Base-by-base conservation (phyloP, 2,329 filamentous ascomycete species). In the Penicillium italicum region DNA sequence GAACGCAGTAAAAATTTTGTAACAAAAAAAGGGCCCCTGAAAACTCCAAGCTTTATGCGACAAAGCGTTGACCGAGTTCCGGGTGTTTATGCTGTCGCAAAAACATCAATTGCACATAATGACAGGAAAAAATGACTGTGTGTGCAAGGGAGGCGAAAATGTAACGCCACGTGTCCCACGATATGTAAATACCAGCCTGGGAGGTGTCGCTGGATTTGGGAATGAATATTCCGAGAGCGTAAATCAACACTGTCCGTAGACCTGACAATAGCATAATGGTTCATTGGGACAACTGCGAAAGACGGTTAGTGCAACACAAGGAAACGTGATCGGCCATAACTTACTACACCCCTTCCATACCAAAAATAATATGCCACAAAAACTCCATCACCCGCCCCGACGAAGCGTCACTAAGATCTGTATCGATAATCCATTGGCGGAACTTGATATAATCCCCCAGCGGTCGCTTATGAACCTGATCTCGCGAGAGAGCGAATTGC, bases 341-440 rank as follows among this genome's bases (percentile, higher is more conserved):
- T 62, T 64, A 76, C 73, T 74, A 73, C 18, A 78, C 68, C 8
- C 74, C 67, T 22, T 72, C 65, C 63, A 69, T 71, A 33, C 73
- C 72, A 55, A 76, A 82, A 69, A 79, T 76, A 69, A 84, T 78
- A 67, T 88, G 85, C 85, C 85, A 88, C 18, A 85, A 70, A 62
- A 85, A 87, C 66, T 88, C 85, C 67, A 86, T 79, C 2, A 87
- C 78, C 22, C 85, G 75, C 2, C 85, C 85, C 28, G 80, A 84
- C 26, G 80, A 69, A 18, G 77, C 77, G 65, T 86, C 83, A 5
- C 76, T 76, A 48, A 84, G 67, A 5, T 78, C 70, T 2, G 84
- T 84, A 10, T 77, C 74, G n/a, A 85, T 65, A 38, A 87, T 60
- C 85, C 85, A 88, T 43, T 84, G 72, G 5, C 84, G 76, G 66